Evolutionary conservation across 2,329 filamentous ascomycete species (phyloP), one percentile per base, ranked within the genome.

Genomic region (Ascochyta lentis): DNA sequence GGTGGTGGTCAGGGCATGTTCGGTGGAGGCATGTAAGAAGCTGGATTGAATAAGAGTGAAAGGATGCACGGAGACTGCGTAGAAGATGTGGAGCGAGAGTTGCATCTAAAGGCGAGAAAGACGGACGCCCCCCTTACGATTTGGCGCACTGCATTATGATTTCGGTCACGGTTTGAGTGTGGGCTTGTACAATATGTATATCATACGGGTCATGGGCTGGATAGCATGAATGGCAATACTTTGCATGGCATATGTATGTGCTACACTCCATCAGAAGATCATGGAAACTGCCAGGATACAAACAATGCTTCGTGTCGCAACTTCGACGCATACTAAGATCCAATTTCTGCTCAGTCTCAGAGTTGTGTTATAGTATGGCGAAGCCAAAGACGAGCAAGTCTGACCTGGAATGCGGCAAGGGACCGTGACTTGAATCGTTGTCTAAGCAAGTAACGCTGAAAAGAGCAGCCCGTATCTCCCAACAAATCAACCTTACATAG

Each of bases 1-100:
- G 66, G 61, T 1, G 57, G 60, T 13, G 59, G 61, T 9, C 63
- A 60, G 4, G 68, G 60, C 4, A 71, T 68, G 66, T 71, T 71
- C 53, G 65, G 70, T 31, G 64, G 60, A 5, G 63, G 64, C 16
- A 67, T 66, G 66, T 70, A 66, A 60, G 26, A n/a, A 12, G 27
- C 4, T 8, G 19, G n/a, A 3, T n/a, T 12, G 5, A 23, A n/a
- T 8, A 26, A 22, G 12, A 22, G 31, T 6, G 24, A 15, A 4
- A 16, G 24, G n/a, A 13, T 23, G 23, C 12, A 7, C 12, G 29
- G 7, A 7, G 37, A 38, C 9, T 19, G 15, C 1, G 1, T 23
- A 37, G 19, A 37, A 38, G 27, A 26, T 23, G 9, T 1, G 19
- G 7, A 6, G 10, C 9, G 37, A 12, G 31, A 44, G 50, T 26